These are phyloP conservation scores for Aphanoascus verrucosus DNA, from an alignment of 2,329 filamentous ascomycete species.

Conservation along the genomic window DNA sequence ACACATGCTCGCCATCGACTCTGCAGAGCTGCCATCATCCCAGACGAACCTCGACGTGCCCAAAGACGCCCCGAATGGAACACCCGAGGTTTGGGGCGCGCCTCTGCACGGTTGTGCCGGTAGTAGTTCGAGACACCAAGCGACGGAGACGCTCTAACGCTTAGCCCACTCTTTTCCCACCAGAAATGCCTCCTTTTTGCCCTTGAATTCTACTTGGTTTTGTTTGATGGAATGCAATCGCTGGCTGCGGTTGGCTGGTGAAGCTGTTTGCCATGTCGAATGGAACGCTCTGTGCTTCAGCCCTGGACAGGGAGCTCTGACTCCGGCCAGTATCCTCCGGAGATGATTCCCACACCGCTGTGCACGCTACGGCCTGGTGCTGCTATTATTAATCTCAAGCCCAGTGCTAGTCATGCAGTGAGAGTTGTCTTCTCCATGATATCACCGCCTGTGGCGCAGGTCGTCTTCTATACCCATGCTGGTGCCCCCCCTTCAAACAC, in stretches of 20 bases:
- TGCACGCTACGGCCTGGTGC: neutral
- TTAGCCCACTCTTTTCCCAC: neutral
- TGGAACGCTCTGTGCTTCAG: slow-evolving; percentile 1
- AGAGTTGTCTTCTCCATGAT: neutral
- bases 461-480: neutral
- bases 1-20: neutral
- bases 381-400: neutral
- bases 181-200: neutral
- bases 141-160: neutral
- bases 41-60: neutral
- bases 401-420: neutral
- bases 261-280: neutral
- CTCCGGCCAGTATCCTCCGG: neutral
- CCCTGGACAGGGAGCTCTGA: neutral
- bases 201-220: slow-evolving; percentile 9
- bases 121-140: slow-evolving; percentile 3
- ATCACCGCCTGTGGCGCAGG: neutral
- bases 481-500: neutral
- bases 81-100: slow-evolving; percentile 5
- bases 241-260: neutral
- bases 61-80: neutral
- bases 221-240: neutral
- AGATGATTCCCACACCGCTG: neutral
- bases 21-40: neutral
- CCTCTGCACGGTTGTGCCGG: neutral